Evolutionary conservation across 2,329 filamentous ascomycete species (phyloP).

Genomic region (Phyllosticta capitalensis): DNA sequence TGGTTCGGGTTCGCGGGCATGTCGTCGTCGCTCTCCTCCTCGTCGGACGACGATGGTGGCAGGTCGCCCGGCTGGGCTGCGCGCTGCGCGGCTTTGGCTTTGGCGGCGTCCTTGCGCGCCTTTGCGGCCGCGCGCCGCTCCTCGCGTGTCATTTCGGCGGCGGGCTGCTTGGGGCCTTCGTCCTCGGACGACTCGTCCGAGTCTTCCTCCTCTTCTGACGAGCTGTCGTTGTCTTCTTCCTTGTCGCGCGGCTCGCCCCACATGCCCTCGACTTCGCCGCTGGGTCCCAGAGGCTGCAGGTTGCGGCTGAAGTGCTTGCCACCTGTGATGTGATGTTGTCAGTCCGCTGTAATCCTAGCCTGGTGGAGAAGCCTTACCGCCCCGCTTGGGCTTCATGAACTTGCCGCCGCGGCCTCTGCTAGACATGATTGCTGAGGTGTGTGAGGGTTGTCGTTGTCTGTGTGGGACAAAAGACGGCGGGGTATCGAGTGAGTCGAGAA

Average conservation of each 20-base stretch:
- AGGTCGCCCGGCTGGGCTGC: constrained; percentile 76
- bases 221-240: constrained; percentile 27
- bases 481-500: not conserved
- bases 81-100: constrained; percentile 62
- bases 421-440: constrained; percentile 33
- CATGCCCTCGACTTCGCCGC: constrained; percentile 83
- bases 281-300: constrained; percentile 75
- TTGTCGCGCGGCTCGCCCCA: constrained; percentile 53
- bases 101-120: constrained; percentile 82
- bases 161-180: constrained; percentile 29
- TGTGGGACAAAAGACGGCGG: not conserved
- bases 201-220: constrained; percentile 37
- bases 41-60: constrained; percentile 59
- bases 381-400: constrained; percentile 85
- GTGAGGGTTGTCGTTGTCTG: constrained; percentile 2
- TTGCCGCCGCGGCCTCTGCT: constrained; percentile 77
- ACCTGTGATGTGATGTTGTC: constrained; percentile 42
- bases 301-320: constrained; percentile 94
- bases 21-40: constrained; percentile 47
- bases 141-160: constrained; percentile 63
- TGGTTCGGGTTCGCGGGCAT: constrained; percentile 92
- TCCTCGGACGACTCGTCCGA: constrained; percentile 35
- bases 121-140: constrained; percentile 81
- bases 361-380: constrained; percentile 56
- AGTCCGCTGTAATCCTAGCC: too few relatives aligned